Conservation (phyloP, 2,329 filamentous ascomycete species). For the Fusarium sp. region DNA sequence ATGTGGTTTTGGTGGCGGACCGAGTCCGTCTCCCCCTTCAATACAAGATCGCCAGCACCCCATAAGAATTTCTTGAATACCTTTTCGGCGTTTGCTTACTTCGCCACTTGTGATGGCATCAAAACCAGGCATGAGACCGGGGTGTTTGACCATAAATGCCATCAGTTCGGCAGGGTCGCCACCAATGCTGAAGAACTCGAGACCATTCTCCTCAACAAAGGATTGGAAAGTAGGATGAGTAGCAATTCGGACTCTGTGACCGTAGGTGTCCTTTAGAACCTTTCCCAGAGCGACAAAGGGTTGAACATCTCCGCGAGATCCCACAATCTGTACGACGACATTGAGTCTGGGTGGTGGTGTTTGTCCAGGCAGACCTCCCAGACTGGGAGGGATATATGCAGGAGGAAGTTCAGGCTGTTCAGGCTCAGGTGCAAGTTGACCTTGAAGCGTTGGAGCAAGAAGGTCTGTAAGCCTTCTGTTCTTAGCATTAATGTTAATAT, state of each 20-base stretch:
- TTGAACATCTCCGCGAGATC: conserved; percentile 79
- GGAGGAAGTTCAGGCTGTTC: conserved; percentile 62
- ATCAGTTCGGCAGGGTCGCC: conserved; percentile 79
- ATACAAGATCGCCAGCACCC: conserved; percentile 90
- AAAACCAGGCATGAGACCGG: conserved; percentile 84
- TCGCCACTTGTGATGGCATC: conserved; percentile 81
- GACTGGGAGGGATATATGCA: conserved; percentile 76
- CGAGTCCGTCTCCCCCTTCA: conserved; percentile 75
- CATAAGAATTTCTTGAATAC: conserved; percentile 81
- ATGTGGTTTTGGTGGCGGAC: conserved; percentile 59
- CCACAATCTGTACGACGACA: conserved; percentile 79
- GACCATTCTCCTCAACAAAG: conserved; percentile 74
- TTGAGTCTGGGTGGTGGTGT: conserved; percentile 68
- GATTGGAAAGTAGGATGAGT: conserved; percentile 75
- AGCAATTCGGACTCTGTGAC: conserved; percentile 77
- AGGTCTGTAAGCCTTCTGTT: conserved; percentile 72
- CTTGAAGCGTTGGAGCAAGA: conserved; percentile 70
- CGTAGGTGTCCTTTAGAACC: conserved; percentile 69
- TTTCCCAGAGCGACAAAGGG: conserved; percentile 77
- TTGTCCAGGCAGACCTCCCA: conserved; percentile 71
- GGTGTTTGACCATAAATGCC: conserved; percentile 93
- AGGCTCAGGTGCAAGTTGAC: conserved; percentile 62
- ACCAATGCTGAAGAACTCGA: conserved; percentile 82
- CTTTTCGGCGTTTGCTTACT: conserved; percentile 76
- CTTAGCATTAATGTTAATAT: conserved; percentile 81